Conservation (phyloP, 208 protist species). For the Wallacemonas rigidus region DNA sequence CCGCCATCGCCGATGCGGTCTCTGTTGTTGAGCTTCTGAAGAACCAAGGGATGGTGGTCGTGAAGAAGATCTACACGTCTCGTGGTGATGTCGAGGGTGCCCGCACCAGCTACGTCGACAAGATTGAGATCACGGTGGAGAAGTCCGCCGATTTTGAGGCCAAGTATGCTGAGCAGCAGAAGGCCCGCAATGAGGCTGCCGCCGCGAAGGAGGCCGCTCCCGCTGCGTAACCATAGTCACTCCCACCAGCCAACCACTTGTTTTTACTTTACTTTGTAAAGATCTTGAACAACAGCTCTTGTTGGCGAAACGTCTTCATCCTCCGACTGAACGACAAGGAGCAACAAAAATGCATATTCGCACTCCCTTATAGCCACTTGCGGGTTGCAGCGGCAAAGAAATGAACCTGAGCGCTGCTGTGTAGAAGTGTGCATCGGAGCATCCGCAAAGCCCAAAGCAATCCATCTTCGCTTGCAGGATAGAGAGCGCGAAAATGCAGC, state of each 20-base stretch:
- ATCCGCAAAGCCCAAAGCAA: neutral
- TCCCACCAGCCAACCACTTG: neutral
- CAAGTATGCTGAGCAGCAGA: constrained; percentile 82
- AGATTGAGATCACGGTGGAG: constrained; percentile 76
- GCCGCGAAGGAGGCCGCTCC: constrained; percentile 22
- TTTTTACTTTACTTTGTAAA: constrained; percentile 6
- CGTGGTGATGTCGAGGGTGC: constrained; percentile 69
- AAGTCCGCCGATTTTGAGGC: constrained; percentile 83
- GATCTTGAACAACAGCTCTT: constrained; percentile 1
- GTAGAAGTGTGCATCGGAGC: no score
- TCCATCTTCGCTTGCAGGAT: neutral
- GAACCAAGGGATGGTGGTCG: constrained; percentile 78
- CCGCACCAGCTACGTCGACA: constrained; percentile 66
- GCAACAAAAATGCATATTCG: neutral
- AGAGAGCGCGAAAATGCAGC: neutral
- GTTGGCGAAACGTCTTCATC: constrained; percentile 1
- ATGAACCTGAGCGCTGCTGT: neutral
- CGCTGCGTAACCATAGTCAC: constrained; percentile 17
- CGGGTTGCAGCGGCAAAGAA: constrained; percentile 6
- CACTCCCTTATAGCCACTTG: neutral
- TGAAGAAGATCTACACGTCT: constrained; percentile 85
- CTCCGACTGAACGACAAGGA: constrained; percentile 2
- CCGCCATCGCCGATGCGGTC: constrained; percentile 84
- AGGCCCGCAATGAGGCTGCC: constrained; percentile 43
- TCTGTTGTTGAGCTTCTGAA: constrained; percentile 87